These are phyloP conservation scores for barrel medic (Medicago truncatula) DNA, from an alignment of 306 rosid species.

Conservation along the genomic window MtrunA17r5.0-ANR NC_053049.1:29132501-29133000, in stretches of 20 bases:
- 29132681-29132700: conserved; percentile 35
- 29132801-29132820: conserved; percentile 20
- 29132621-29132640: conserved; percentile 34
- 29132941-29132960: too few relatives aligned
- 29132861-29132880: too few relatives aligned
- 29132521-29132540: conserved; percentile 26
- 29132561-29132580: neutral
- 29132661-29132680: conserved; percentile 26
- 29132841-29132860: too few relatives aligned
- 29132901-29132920: too few relatives aligned
- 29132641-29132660: conserved; percentile 16
- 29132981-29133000: too few relatives aligned
- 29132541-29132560: conserved; percentile 19
- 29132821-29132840: conserved; percentile 11
- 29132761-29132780: conserved; percentile 94
- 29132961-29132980: too few relatives aligned
- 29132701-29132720: conserved; percentile 80
- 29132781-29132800: conserved; percentile 90
- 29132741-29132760: conserved; percentile 92
- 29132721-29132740: conserved; percentile 92
- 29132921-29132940: too few relatives aligned
- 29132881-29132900: too few relatives aligned
- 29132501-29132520: conserved; percentile 1
- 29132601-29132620: conserved; percentile 5
- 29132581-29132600: neutral